These are phyloP conservation scores for Trichophyton schoenleinii DNA, from an alignment of 2,329 filamentous ascomycete genomes.

Conservation along the genomic window DNA sequence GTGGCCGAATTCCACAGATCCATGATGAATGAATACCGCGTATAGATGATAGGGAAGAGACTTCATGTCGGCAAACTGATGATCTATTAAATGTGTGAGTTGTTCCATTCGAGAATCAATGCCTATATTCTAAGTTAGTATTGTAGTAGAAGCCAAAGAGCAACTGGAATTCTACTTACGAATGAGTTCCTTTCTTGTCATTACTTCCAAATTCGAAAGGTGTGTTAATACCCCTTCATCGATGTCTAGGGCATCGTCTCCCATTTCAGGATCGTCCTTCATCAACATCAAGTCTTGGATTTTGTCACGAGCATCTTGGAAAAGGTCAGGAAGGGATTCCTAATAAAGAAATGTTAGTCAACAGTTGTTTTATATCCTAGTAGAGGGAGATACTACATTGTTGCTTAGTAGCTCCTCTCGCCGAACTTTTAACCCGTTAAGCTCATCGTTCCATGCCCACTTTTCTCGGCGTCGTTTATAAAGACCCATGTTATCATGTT, in stretches of 20 bases:
- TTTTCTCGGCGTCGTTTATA: slow-evolving; percentile 52
- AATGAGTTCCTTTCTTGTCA: slow-evolving; percentile 37
- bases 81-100: slow-evolving; percentile 38
- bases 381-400: slow-evolving; percentile 14
- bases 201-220: slow-evolving; percentile 35
- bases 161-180: slow-evolving; percentile 18
- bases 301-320: slow-evolving; percentile 29
- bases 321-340: slow-evolving; percentile 22
- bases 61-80: slow-evolving; percentile 51
- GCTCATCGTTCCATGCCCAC: slow-evolving; percentile 57
- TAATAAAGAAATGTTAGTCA: slow-evolving; percentile 13
- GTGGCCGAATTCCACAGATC: slow-evolving; percentile 59
- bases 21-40: slow-evolving; percentile 81
- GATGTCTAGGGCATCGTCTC: slow-evolving; percentile 33
- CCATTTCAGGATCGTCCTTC: slow-evolving; percentile 22
- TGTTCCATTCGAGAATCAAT: slow-evolving; percentile 34
- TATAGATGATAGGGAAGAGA: slow-evolving; percentile 69
- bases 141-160: background rate
- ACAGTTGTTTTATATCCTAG: background rate
- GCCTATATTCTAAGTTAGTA: slow-evolving; percentile 4
- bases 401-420: slow-evolving; percentile 31
- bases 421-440: slow-evolving; percentile 43
- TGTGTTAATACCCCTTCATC: slow-evolving; percentile 29
- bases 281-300: slow-evolving; percentile 31
- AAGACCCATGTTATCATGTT: slow-evolving; percentile 50